Evolutionary conservation across 768 basidiomycete species (phyloP), one percentile per base, ranked within the genome.

Genomic region (Kwoniella shandongensis): DNA sequence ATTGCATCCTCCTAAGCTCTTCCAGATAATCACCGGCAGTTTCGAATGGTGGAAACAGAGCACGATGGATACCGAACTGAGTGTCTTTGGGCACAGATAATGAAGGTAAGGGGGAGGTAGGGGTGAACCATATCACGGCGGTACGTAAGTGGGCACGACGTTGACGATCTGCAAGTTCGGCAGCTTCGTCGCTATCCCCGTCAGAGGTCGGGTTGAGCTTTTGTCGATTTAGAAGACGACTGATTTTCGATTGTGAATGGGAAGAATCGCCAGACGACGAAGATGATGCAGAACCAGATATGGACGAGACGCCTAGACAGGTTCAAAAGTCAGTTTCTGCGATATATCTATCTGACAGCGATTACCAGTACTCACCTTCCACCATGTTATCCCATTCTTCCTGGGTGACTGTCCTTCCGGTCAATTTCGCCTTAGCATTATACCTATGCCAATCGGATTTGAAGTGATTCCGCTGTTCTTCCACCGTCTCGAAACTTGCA

Each of bases 401-500:
- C 70, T 91, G 88, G 0, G 83, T 79, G 20, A 91, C 84, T 23
- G 85, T 76, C n/a, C 59, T 49, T 27, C 63, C 66, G 23, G 51
- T 86, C 48, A 81, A 78, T 54, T 85, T 85, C 44, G 84, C 82
- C 78, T 94, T 96, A 65, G 92, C 88, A 74, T 98, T 98, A 79
- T 94, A 98, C 56, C 92, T 84, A 81, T 99, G 94, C 96, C 94
- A 98, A 76, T 99, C 94, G 10, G 89, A 89, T 65, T 86, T 85
- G 75, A 89, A 96, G 77, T 98, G 94, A 1, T 79, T 74, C 48
- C 92, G 82, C 67, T 97, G 91, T 57, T 88, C 88, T 30, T 88
- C 84, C 5, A 98, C 82, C 55, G 86, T 85, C 12, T 79, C 63
- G 62, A 98, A 97, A 0, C 77, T 67, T 2, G 83, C 81, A 4